phyloP scores from a whole-genome alignment of 2,329 filamentous ascomycete species.

The Aureobasidium namibiae region DNA sequence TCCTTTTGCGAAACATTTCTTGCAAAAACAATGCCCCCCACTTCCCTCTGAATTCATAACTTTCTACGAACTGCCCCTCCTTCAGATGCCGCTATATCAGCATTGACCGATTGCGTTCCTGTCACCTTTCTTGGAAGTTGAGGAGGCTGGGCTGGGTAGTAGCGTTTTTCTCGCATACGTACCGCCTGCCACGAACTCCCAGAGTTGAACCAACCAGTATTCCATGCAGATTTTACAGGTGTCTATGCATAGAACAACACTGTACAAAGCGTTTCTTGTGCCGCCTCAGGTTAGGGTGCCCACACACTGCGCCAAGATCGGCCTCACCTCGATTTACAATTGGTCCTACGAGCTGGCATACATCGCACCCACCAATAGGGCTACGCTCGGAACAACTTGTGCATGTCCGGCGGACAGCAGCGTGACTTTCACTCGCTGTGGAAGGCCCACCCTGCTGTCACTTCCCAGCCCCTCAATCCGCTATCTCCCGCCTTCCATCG shows the following conservation, averaged over 20 bases:
- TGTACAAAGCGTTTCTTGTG: neutral
- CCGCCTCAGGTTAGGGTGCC: conserved; percentile 5
- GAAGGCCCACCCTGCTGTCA: neutral
- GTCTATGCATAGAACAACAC: neutral
- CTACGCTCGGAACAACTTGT: neutral
- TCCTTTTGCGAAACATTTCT: neutral
- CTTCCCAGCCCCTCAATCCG: neutral
- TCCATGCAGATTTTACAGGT: neutral
- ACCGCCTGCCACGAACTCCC: neutral
- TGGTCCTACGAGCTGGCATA: conserved; percentile 1
- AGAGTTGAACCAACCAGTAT: neutral
- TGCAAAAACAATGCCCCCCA: neutral
- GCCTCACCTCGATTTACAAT: conserved; percentile 1
- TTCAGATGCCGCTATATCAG: neutral
- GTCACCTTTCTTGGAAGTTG: neutral
- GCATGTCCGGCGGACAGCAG: neutral
- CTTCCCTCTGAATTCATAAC: conserved; percentile 5
- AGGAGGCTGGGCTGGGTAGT: neutral
- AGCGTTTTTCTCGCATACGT: neutral
- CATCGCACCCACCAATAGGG: conserved; percentile 1
- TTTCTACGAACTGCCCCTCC: neutral
- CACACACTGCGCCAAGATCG: conserved; percentile 9
- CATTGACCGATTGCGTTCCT: neutral
- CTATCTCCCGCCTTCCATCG: neutral
- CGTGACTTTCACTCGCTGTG: conserved; percentile 1